Conservation (phyloP, 139 green algal genomes). For the Closterium sp. region DNA sequence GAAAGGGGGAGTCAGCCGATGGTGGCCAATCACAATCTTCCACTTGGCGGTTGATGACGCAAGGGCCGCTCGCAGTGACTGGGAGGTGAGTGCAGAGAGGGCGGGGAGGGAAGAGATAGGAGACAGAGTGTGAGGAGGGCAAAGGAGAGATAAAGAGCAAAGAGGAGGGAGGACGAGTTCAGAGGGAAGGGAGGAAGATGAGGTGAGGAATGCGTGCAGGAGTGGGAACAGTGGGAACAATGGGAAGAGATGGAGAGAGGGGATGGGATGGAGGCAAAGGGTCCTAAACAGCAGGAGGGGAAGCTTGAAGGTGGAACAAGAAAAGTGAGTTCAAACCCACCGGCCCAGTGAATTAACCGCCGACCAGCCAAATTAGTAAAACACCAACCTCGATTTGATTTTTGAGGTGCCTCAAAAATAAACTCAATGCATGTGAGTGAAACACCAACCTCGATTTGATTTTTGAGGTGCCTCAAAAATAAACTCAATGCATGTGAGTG, state of each 20-base stretch:
- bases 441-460: too few species aligned
- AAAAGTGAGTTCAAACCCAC: too few species aligned
- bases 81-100: not conserved
- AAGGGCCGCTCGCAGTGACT: not conserved
- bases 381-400: not conserved
- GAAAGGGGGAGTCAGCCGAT: not conserved
- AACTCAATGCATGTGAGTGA: too few species aligned
- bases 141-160: not conserved
- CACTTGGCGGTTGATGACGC: slow-evolving; percentile 30
- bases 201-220: not conserved
- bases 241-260: not conserved
- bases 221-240: too few species aligned
- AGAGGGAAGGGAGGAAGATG: not conserved
- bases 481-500: too few species aligned
- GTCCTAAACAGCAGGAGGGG: not conserved
- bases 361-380: too few species aligned
- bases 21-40: slow-evolving; percentile 57
- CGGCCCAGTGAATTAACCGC: too few species aligned
- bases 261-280: not conserved
- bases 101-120: not conserved
- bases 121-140: not conserved
- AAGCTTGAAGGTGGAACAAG: not conserved
- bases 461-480: too few species aligned
- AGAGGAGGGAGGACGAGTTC: not conserved
- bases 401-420: too few species aligned